Evolutionary conservation across 306 rosid species (phyloP), one percentile per base, ranked within the genome.

Genomic region (Malus sieversii): DNA sequence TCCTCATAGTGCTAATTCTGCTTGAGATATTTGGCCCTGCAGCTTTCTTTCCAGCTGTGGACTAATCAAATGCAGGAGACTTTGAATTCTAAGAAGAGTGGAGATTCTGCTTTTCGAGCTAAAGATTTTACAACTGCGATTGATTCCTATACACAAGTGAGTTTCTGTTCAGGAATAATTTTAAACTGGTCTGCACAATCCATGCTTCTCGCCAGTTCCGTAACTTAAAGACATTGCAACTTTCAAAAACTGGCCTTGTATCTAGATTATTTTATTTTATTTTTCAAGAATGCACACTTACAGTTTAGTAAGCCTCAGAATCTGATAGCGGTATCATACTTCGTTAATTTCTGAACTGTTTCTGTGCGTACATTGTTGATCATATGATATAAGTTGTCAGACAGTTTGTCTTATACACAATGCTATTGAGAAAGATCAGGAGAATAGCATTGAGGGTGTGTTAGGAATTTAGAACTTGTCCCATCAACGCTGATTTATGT

Each of bases 11-110:
- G 73, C 80, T 84, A 76, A 84, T 76, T 59, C 44, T 82, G 71
- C 68, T 68, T 51, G 74, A 66, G 61, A 71, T 35, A 32, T 80
- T 78, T 51, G 75, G 82, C 63, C 57, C 70, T 81, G 86, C 93
- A 95, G 99, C 97, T 95, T 82, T 95, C 99, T 29, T 95, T 95
- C 83, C 99, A 95, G 78, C 61, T 95, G 84, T 95, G 97, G 99
- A 92, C 99, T 7, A 89, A 83, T 71, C 97, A 90, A 84, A 95
- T 95, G 97, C 99, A 92, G 79, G 99, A 90, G 68, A 90, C 97
- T 44, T 78, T 95, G 72, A 92, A 95, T 76, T 88, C 88, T 74
- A 95, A 95, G 91, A 92, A 87, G 87, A 91, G 86, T 67, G 99
- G 97, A 76, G 99, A 95, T 71, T 77, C 90, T 73, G 99, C 99